Conservation (phyloP, 169 alveolate genomes). For the Miamiensis avidus region DNA sequence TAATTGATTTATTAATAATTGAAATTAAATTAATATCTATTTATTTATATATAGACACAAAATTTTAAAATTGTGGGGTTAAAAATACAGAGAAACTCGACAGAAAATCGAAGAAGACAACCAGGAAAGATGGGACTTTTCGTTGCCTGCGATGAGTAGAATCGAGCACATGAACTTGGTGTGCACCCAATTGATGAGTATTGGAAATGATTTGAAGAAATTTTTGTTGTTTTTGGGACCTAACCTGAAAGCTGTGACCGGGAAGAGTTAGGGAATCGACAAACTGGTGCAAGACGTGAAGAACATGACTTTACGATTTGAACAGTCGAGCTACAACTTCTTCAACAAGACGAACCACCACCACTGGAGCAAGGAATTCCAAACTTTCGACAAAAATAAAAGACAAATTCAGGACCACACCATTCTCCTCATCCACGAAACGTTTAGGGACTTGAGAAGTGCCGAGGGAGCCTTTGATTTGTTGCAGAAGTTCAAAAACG, state of each 20-base stretch:
- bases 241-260: conserved; percentile 92
- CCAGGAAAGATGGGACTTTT: conserved; percentile 87
- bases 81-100: conserved; percentile 71
- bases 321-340: conserved; percentile 73
- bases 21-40: too few relatives aligned
- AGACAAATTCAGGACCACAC: conserved; percentile 85
- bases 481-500: conserved; percentile 90
- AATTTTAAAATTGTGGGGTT: conserved; percentile 79
- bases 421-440: conserved; percentile 80
- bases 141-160: conserved; percentile 72
- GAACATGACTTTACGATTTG: conserved; percentile 73
- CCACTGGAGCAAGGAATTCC: conserved; percentile 71
- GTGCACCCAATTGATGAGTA: conserved; percentile 82
- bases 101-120: conserved; percentile 78
- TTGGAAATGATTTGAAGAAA: conserved; percentile 79
- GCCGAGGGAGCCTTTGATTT: conserved; percentile 95
- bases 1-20: too few relatives aligned
- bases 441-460: conserved; percentile 85
- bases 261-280: conserved; percentile 87
- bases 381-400: conserved; percentile 82
- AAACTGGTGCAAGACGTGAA: conserved; percentile 81
- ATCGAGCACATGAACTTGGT: conserved; percentile 87
- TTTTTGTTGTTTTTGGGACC: conserved; percentile 92
- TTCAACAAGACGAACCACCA: conserved; percentile 78
- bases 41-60: conserved; percentile 15